These are phyloP conservation scores for Sclerotinia spermophila DNA, from an alignment of 2,329 filamentous ascomycete genomes.

Conservation along the genomic window DNA sequence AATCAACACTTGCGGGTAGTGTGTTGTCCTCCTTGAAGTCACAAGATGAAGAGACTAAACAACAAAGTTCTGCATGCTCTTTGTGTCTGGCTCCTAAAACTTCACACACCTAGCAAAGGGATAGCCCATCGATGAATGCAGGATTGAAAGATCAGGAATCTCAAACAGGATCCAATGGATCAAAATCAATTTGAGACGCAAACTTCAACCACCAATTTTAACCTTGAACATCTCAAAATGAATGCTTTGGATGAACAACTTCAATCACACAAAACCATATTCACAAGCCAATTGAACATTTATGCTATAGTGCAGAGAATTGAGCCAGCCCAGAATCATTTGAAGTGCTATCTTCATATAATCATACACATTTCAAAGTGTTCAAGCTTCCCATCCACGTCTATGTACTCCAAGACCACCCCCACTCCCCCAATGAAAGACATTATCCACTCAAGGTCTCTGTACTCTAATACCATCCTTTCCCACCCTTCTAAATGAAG, in stretches of 20 bases:
- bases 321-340: background rate
- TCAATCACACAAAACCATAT: background rate
- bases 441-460: conserved; percentile 29
- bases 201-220: background rate
- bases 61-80: background rate
- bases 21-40: background rate
- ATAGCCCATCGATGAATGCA: background rate
- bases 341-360: conserved; percentile 24
- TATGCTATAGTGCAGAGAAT: background rate
- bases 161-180: background rate
- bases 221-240: background rate
- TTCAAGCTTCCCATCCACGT: conserved; percentile 13
- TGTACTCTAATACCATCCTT: conserved; percentile 34
- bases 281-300: background rate
- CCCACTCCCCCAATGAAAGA: conserved; percentile 20
- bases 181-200: background rate
- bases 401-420: conserved; percentile 6
- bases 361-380: conserved; percentile 26
- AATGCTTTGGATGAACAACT: background rate
- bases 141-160: background rate
- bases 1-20: background rate
- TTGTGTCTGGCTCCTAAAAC: background rate
- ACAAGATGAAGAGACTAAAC: background rate
- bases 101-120: background rate
- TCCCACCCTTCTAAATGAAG: conserved; percentile 35